These are phyloP conservation scores for Phaeosphaeria sp. DNA, from an alignment of 2,329 filamentous ascomycete species.

Conservation along the genomic window DNA sequence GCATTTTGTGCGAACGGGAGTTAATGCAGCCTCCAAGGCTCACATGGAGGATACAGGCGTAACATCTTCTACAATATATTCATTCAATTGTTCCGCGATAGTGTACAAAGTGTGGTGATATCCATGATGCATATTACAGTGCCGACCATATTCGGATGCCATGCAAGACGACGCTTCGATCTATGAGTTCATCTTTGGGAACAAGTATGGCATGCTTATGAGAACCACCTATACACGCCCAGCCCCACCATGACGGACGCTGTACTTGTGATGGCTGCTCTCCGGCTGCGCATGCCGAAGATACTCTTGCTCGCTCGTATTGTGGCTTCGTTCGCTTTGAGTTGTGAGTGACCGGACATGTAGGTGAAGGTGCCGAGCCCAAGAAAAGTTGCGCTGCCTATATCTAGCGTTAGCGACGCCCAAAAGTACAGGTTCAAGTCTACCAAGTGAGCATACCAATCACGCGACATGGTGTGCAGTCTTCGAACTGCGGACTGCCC, in stretches of 20 bases:
- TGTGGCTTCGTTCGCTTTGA: conserved; percentile 48
- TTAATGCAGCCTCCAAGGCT: background rate
- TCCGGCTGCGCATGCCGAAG: conserved; percentile 51
- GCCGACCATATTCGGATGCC: background rate
- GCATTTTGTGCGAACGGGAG: conserved; percentile 4
- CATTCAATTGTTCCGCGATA: background rate
- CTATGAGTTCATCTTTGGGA: background rate
- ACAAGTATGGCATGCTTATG: conserved; percentile 11
- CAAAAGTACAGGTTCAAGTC: background rate
- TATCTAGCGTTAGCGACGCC: background rate
- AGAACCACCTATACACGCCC: conserved; percentile 53
- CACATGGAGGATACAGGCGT: background rate
- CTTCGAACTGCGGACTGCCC: conserved; percentile 53
- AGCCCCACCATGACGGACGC: conserved; percentile 51
- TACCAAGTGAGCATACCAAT: conserved; percentile 61
- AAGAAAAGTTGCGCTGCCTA: conserved; percentile 54
- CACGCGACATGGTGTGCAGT: conserved; percentile 75
- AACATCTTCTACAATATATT: background rate
- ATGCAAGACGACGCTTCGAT: background rate
- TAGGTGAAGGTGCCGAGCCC: conserved; percentile 57
- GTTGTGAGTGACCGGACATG: conserved; percentile 53
- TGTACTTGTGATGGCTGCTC: conserved; percentile 50
- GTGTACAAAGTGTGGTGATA: background rate
- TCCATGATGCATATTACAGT: background rate
- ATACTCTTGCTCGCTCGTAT: conserved; percentile 51